Percentiles rank a stretch among this genome's conserved stretches.
Evolutionary conservation across 2,329 filamentous ascomycete species (phyloP).

Genomic region (Claviceps capensis): DNA sequence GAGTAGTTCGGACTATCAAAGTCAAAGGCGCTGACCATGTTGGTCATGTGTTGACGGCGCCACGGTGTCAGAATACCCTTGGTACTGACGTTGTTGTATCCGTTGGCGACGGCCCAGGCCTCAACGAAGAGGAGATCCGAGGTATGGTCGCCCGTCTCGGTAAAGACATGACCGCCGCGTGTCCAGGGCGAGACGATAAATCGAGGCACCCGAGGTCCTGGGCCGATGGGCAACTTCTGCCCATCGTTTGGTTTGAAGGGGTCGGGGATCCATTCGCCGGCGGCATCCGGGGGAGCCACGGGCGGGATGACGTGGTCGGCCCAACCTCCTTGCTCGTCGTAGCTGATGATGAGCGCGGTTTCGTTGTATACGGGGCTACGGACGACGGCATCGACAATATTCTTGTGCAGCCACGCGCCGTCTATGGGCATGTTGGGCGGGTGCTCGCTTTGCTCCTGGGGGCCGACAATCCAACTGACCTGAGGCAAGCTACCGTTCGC

Average conservation of each 20-base stretch:
- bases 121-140: slow-evolving; percentile 40
- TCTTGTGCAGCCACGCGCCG: slow-evolving; percentile 40
- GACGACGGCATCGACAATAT: slow-evolving; percentile 36
- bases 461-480: slow-evolving; percentile 37
- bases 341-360: slow-evolving; percentile 37
- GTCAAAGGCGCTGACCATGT: slow-evolving; percentile 21
- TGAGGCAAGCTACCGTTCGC: slow-evolving; percentile 34
- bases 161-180: slow-evolving; percentile 38
- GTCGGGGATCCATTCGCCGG: slow-evolving; percentile 36
- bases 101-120: slow-evolving; percentile 23
- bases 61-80: slow-evolving; percentile 13
- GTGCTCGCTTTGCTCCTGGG: slow-evolving; percentile 30
- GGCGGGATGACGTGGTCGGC: slow-evolving; percentile 38
- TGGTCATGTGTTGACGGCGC: slow-evolving; percentile 17
- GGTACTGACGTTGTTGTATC: slow-evolving; percentile 15
- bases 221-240: slow-evolving; percentile 12
- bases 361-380: slow-evolving; percentile 32
- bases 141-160: slow-evolving; percentile 37
- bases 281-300: slow-evolving; percentile 30
- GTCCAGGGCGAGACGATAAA: slow-evolving; percentile 42
- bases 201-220: slow-evolving; percentile 33
- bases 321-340: slow-evolving; percentile 39
- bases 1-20: slow-evolving; percentile 22
- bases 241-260: slow-evolving; percentile 15
- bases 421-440: slow-evolving; percentile 38